Evolutionary conservation across 2,329 filamentous ascomycete species (phyloP), one percentile per base, ranked within the genome.

Genomic region (Aspergillus aculeatus): DNA sequence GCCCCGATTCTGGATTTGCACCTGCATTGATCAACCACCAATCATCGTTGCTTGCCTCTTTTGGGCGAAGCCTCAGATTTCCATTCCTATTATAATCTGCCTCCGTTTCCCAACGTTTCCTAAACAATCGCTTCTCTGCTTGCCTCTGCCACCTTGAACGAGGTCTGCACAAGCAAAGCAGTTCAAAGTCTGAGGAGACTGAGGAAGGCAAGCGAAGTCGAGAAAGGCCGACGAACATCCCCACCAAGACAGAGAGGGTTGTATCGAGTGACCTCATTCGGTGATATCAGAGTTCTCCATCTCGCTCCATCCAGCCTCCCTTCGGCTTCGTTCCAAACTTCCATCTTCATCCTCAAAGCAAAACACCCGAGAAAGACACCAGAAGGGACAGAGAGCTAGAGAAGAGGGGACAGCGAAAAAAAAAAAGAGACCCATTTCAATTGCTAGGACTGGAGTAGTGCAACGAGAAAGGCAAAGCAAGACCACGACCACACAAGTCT

Each of bases 41-140:
- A 62, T 64, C 57, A 57, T 50, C 47, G n/a, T 9, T 44, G 23
- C 16, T 11, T 55, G 56, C 52, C 57, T 57, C 55, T 57, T 64
- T 60, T 64, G 52, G 61, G 60, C 60, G 56, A 59, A 60, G 57
- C 60, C 47, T 64, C 60, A 56, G 51, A 41, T 54, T 54, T 52
- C 31, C 7, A 29, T 29, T 35, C 56, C 58, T n/a, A 56, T 63
- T 53, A 56, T 56, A 56, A 48, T 58, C 56, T 53, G 57, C 59
- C 50, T 52, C 59, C 59, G 57, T 59, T 61, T 57, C 58, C 54
- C 56, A 64, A 52, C 50, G 24, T 53, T 59, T 44, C 59, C 54
- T 55, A 23, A 41, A 41, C 38, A 44, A 35, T 31, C 19, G 19
- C 29, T n/a, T 29, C 14, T 47, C 47, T 50, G 56, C 57, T 54